Evolutionary conservation across 1,284 basidiomycete genomes (phyloP).

Genomic region (Vanrija pseudolonga): DNA sequence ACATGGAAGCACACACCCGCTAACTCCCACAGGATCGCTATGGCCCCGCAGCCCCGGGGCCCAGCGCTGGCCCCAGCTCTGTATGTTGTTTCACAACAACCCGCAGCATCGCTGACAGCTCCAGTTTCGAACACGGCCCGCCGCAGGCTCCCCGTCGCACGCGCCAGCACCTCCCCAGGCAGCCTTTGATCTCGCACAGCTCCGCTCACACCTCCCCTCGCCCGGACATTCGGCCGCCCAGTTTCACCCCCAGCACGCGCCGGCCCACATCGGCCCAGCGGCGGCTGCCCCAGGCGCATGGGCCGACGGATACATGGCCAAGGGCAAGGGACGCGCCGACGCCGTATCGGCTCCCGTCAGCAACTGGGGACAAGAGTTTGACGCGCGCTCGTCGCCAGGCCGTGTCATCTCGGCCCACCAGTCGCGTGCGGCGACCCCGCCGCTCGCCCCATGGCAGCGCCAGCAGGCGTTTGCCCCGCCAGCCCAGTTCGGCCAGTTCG

Average conservation of each 20-base stretch:
- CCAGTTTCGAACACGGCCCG: conserved; percentile 12
- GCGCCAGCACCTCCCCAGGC: background rate
- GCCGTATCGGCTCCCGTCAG: background rate
- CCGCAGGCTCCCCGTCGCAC: background rate
- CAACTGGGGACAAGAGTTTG: conserved; percentile 24
- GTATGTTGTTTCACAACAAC: conserved; percentile 1
- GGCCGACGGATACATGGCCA: background rate
- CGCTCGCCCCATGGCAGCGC: conserved; percentile 21
- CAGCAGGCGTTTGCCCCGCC: background rate
- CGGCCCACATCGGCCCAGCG: background rate
- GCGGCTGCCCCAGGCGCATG: background rate
- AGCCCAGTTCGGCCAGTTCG: background rate
- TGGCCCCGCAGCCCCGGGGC: conserved; percentile 2
- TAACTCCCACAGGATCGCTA: background rate
- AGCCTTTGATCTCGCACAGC: conserved; percentile 39
- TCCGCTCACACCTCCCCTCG: conserved; percentile 33
- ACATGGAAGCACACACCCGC: background rate
- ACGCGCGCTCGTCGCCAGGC: conserved; percentile 1
- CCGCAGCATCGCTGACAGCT: background rate
- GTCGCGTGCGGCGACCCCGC: background rate
- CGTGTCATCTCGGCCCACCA: background rate
- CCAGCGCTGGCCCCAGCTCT: conserved; percentile 12
- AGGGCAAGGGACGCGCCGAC: conserved; percentile 17
- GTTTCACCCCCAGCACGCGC: conserved; percentile 2
- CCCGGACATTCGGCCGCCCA: conserved; percentile 1